Conservation (phyloP, 345 rosid species). For the Rhizophora apiculata region DNA sequence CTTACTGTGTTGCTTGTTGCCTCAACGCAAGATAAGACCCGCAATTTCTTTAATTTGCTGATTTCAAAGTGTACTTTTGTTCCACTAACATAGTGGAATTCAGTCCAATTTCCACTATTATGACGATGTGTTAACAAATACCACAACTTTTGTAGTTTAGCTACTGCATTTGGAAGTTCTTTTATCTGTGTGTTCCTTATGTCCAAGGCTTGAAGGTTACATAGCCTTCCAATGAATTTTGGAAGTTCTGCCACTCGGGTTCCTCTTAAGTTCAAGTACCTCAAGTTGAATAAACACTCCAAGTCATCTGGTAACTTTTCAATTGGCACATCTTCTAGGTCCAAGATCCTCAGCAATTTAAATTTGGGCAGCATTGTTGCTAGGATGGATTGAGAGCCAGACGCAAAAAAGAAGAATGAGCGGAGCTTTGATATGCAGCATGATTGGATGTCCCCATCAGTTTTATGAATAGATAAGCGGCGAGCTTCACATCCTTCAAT, state of each 20-base stretch:
- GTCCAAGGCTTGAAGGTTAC: conserved; percentile 29
- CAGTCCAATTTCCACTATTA: not conserved
- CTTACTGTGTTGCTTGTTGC: conserved; percentile 16
- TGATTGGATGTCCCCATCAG: not conserved
- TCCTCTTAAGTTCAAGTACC: conserved; percentile 33
- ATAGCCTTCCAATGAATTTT: conserved; percentile 27
- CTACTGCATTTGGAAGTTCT: conserved; percentile 32
- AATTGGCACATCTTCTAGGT: conserved; percentile 31
- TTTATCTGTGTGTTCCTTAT: conserved; percentile 19
- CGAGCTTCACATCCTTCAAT: not conserved
- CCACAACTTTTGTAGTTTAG: conserved; percentile 25
- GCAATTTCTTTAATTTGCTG: conserved; percentile 29
- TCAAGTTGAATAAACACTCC: conserved; percentile 34
- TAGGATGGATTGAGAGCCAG: not conserved
- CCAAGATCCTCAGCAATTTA: conserved; percentile 30
- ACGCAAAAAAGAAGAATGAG: conserved; percentile 29
- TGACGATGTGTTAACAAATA: conserved; percentile 17
- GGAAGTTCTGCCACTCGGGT: conserved; percentile 33
- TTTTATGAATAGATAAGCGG: conserved; percentile 5
- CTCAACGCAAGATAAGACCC: conserved; percentile 25
- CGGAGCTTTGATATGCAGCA: conserved; percentile 20
- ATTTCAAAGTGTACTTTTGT: conserved; percentile 13
- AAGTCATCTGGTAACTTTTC: conserved; percentile 22
- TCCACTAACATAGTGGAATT: conserved; percentile 22
- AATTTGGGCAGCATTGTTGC: conserved; percentile 15